phyloP scores from a whole-genome alignment of 2,329 filamentous ascomycete species.

The Polytolypa hystricis region DNA sequence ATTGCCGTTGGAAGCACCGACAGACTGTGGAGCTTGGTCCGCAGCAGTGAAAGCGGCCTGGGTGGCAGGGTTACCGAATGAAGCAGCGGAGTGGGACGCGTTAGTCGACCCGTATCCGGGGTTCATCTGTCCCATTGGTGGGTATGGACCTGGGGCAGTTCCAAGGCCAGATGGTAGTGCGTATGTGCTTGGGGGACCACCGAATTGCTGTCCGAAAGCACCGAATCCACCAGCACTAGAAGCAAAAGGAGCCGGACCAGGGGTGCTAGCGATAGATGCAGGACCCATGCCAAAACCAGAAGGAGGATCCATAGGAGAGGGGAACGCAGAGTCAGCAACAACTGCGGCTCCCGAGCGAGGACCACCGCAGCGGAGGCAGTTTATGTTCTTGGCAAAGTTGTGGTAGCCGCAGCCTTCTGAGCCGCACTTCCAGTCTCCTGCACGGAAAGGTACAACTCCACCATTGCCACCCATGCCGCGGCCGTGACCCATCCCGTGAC shows the following conservation, averaged over 20 bases:
- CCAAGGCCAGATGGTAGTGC: constrained; percentile 76
- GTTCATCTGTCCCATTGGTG: constrained; percentile 52
- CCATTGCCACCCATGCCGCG: constrained; percentile 60
- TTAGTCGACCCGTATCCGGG: constrained; percentile 68
- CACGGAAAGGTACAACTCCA: constrained; percentile 88
- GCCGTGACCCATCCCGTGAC: constrained; percentile 46
- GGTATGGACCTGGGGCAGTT: constrained; percentile 65
- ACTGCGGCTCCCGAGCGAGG: constrained; percentile 89
- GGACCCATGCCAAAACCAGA: constrained; percentile 75
- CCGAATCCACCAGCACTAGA: constrained; percentile 59
- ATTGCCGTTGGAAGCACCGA: constrained; percentile 63
- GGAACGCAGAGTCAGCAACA: constrained; percentile 85
- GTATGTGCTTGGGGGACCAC: constrained; percentile 75
- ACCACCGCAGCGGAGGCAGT: constrained; percentile 89
- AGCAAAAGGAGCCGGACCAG: constrained; percentile 65
- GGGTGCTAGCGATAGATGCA: constrained; percentile 73
- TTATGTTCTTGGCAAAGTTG: constrained; percentile 99
- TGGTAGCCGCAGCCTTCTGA: constrained; percentile 96
- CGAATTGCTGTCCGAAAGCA: constrained; percentile 66
- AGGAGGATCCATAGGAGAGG: constrained; percentile 77
- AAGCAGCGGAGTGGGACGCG: constrained; percentile 69
- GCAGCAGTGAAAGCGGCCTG: constrained; percentile 91
- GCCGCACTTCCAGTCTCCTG: constrained; percentile 97
- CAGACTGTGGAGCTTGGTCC: constrained; percentile 67
- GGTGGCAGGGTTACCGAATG: constrained; percentile 85